These are phyloP conservation scores for Elaeis guineensis DNA, from an alignment of 176 grass and related monocot species.

Conservation along the genomic window DNA sequence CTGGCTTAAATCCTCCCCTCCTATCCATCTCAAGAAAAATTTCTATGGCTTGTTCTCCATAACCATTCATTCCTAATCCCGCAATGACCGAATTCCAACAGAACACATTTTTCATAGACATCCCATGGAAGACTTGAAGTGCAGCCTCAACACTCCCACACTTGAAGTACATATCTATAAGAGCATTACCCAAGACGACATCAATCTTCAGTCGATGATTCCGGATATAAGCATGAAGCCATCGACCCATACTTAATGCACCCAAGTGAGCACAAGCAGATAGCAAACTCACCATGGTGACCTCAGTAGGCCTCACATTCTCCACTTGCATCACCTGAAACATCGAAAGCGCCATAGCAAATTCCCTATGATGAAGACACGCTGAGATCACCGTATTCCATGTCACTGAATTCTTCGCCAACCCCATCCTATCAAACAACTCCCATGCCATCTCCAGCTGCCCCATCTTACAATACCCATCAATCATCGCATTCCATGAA, in stretches of 20 bases:
- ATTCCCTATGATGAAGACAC: constrained; percentile 10
- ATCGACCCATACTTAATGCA: constrained; percentile 7
- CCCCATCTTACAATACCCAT: constrained; percentile 20
- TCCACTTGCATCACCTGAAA: constrained; percentile 13
- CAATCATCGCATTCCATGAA: constrained; percentile 13
- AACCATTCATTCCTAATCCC: no score
- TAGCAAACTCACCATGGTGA: constrained; percentile 16
- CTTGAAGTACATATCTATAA: constrained; percentile 20
- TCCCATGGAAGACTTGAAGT: no score
- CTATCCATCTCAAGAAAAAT: no score
- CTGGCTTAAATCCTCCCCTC: no score
- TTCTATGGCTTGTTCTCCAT: no score
- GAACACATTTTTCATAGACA: no score
- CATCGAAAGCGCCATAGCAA: constrained; percentile 1
- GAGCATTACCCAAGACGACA: constrained; percentile 12
- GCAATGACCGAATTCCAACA: no score
- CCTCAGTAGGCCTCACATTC: constrained; percentile 12
- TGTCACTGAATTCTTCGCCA: constrained; percentile 4
- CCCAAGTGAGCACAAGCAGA: constrained; percentile 15
- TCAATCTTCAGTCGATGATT: constrained; percentile 10
- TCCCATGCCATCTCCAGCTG: constrained; percentile 5
- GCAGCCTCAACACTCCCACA: no score
- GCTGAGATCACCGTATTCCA: constrained; percentile 20
- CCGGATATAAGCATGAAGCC: constrained; percentile 12
- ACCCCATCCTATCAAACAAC: constrained; percentile 9